Evolutionary conservation across 768 basidiomycete species (phyloP).

Genomic region (Xerocomus brunneocitrinus): DNA sequence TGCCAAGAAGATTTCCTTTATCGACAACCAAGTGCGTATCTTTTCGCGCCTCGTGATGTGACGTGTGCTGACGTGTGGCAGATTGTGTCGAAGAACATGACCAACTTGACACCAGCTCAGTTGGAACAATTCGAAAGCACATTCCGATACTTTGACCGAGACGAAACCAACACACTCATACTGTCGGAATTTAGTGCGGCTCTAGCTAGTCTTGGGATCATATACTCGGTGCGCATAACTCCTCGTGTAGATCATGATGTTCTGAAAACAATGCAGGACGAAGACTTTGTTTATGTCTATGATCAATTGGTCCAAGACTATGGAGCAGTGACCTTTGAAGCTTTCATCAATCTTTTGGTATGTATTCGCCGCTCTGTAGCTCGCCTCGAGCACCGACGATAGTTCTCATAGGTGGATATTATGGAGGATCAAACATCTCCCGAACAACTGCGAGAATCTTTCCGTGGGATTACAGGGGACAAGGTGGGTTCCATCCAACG

Average conservation of each 20-base stretch:
- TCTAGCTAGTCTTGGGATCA: constrained; percentile 88
- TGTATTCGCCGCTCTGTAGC: constrained; percentile 11
- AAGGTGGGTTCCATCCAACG: constrained; percentile 52
- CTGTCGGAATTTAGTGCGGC: constrained; percentile 90
- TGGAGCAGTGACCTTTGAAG: constrained; percentile 88
- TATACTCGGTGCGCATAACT: constrained; percentile 63
- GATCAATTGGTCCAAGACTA: constrained; percentile 75
- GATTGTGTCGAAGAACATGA: constrained; percentile 92
- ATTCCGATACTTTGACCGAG: constrained; percentile 95
- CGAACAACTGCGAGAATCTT: constrained; percentile 88
- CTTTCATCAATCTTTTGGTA: constrained; percentile 91
- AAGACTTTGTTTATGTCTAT: constrained; percentile 82
- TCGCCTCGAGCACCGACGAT: background rate
- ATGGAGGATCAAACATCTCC: constrained; percentile 93
- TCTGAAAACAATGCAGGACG: constrained; percentile 48
- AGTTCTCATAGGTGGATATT: constrained; percentile 71
- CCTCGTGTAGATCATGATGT: background rate
- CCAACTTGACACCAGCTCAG: constrained; percentile 92
- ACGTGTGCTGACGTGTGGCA: constrained; percentile 30
- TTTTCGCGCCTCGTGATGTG: background rate
- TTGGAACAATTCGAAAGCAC: constrained; percentile 96
- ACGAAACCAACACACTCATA: constrained; percentile 84
- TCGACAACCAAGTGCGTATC: constrained; percentile 83
- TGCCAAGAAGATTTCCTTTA: constrained; percentile 88
- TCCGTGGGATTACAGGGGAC: constrained; percentile 85